Evolutionary conservation across 441 rosid species (phyloP), one percentile per base, ranked within the genome.

Genomic region (Sinapis alba): DNA sequence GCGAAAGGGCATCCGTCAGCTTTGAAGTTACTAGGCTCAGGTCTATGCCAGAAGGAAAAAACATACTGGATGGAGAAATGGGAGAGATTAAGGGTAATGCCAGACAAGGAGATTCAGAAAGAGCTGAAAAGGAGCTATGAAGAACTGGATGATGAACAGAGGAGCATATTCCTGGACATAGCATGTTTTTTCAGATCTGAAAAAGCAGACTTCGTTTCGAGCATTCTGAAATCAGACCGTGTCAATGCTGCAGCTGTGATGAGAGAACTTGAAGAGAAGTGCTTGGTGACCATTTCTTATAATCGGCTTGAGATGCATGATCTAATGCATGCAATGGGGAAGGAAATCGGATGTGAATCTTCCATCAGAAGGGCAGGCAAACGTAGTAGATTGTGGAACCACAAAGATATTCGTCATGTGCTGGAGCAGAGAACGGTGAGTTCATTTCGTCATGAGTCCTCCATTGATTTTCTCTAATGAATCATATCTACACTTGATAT

Each of bases 121-220:
- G 38, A 7, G 26, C 62, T 80, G 7, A 58, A 19, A 50, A 6
- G 15, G 28, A 78, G 84, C 27, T 78, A 21, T 66, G 60, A 76
- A 19, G 38, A 20, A 26, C 54, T 83, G 0, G 74, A 2, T 1
- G 16, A 24, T 4, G 20, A 75, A 19, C 75, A 75, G 38, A 72
- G 69, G 62, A 20, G 32, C 18, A 43, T 70, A 10, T 83, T 83
- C 68, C 68, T 81, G 24, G 84, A 83, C 26, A 73, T 83, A 19
- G 83, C 82, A 0, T 83, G 79, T 23, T 78, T 73, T 68, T 78
- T 80, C 32, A 61, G 28, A 1, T 74, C 80, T 0, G 36, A 34
- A 16, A 57, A 20, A 38, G 41, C 54, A 7, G 50, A 68, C 16
- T 30, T 41, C 2, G 75, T 77, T 6, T n/a, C 23, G 1, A 16